These are phyloP conservation scores for Tetrahymena thermophila DNA, from an alignment of 73 alveolate genomes.

Conservation along the genomic window DNA sequence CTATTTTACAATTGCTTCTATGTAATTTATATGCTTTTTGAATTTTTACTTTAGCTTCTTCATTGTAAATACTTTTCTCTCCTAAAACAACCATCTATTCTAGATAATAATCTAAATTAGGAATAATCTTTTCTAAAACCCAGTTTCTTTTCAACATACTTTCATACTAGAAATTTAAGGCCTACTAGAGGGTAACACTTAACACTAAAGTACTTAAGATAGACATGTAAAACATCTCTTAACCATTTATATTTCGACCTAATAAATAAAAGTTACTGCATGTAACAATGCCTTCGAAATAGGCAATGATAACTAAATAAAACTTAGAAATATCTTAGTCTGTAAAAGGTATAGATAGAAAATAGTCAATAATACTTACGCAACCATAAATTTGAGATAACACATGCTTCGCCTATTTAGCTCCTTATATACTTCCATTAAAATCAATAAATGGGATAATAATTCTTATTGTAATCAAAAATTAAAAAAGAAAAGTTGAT, in stretches of 20 bases:
- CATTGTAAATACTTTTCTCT: neutral
- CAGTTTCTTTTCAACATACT: neutral
- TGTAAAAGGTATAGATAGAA: neutral
- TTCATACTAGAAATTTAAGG: neutral
- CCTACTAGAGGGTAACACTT: neutral
- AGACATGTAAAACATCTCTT: neutral
- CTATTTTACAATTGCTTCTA: neutral
- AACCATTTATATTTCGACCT: neutral
- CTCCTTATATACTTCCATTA: neutral
- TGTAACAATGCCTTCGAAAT: neutral
- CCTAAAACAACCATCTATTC: neutral
- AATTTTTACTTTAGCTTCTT: neutral
- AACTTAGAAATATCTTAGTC: neutral
- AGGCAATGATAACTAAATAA: neutral
- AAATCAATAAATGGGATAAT: neutral
- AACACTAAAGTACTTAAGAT: neutral
- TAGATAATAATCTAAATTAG: neutral
- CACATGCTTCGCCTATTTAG: neutral
- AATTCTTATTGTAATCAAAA: neutral
- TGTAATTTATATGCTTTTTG: neutral
- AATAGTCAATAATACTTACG: neutral
- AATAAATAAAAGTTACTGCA: neutral
- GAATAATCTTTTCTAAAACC: neutral
- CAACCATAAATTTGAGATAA: neutral
- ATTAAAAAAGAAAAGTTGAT: neutral